Base-by-base conservation (phyloP, 805 yeast genomes). In the Naumovozyma baii region DNA sequence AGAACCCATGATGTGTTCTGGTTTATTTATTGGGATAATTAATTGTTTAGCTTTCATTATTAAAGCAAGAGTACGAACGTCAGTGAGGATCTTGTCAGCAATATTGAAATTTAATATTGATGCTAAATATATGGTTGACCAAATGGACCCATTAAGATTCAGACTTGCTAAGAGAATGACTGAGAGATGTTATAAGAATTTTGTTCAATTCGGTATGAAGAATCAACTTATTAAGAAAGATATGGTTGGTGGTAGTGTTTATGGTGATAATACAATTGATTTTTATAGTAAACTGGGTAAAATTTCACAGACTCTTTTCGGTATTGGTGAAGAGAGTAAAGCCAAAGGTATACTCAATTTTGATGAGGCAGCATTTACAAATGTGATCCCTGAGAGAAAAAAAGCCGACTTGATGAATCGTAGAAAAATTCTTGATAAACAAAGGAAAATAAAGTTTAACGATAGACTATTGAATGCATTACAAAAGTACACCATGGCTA, bases 11-110 rank as follows among this genome's bases (percentile, higher is more conserved):
- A 60, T 72, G 44, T 68, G 78, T 37, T 67, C 80, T 10, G 74
- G 82, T 3, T 48, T 76, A 2, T 73, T 83, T 38, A 73, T 85
- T 13, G 83, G 94, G 5, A 68, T 83, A 0, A 59, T 86, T 19
- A 77, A 83, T 49, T 77, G 79, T 37, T 62, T 81, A 16, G 67
- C 82, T 4, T 67, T 74, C 13, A 60, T 92, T 29, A 70, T 83
- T 46, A 78, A 76, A 49, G 67, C 76, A 25, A 75, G 95, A 50
- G 80, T 85, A 2, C 76, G 74, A 37, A 68, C 73, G 34, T 63
- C 76, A 2, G 61, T 62, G 22, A 74, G 74, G 40, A 75, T 88
- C 10, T 62, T 84, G 18, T 64, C 71, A 15, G 70, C 72, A 12
- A 61, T 87, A 9, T 69, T 83, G 34, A 67, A 70, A 8, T 84